These are phyloP conservation scores for Penicillium riverlandense DNA, from an alignment of 495 filamentous ascomycete species.

Conservation along the genomic window DNA sequence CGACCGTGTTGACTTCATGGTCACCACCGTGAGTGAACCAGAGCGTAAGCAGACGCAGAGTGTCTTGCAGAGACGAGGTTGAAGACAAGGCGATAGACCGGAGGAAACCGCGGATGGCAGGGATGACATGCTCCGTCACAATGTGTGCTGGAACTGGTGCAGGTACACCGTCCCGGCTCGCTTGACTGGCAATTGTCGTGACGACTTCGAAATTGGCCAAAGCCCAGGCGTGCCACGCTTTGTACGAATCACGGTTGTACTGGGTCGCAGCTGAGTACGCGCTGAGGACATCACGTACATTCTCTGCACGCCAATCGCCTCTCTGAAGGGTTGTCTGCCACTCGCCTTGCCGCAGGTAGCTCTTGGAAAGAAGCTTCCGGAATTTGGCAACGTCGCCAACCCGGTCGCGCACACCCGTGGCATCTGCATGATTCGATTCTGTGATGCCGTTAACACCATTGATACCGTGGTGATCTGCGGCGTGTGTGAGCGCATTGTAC, in stretches of 20 bases:
- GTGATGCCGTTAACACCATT: slow-evolving; percentile 57
- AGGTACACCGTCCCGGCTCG: slow-evolving; percentile 45
- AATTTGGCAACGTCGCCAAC: slow-evolving; percentile 38
- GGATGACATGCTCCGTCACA: slow-evolving; percentile 82
- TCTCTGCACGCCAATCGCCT: slow-evolving; percentile 78
- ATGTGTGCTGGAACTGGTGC: slow-evolving; percentile 51
- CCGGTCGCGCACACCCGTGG: slow-evolving; percentile 29
- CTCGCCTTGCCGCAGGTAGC: slow-evolving; percentile 90
- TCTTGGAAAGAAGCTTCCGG: slow-evolving; percentile 81
- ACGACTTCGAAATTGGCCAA: slow-evolving; percentile 98
- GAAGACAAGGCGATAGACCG: slow-evolving; percentile 87
- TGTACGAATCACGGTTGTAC: slow-evolving; percentile 91
- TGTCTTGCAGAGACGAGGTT: slow-evolving; percentile 91
- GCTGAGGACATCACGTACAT: slow-evolving; percentile 59
- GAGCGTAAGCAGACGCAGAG: slow-evolving; percentile 80
- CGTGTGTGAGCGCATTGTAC: slow-evolving; percentile 46
- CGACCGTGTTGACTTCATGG: slow-evolving; percentile 74
- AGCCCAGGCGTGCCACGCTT: slow-evolving; percentile 99
- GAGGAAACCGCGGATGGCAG: slow-evolving; percentile 91
- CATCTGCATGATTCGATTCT: slow-evolving; percentile 36
- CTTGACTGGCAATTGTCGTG: slow-evolving; percentile 60
- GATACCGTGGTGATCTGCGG: slow-evolving; percentile 29
- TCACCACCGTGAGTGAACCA: slow-evolving; percentile 94
- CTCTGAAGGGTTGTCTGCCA: slow-evolving; percentile 80
- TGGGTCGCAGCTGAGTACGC: slow-evolving; percentile 87